Base-by-base conservation (phyloP, 1,284 basidiomycete genomes). In the Sporisorium scitamineum region DNA sequence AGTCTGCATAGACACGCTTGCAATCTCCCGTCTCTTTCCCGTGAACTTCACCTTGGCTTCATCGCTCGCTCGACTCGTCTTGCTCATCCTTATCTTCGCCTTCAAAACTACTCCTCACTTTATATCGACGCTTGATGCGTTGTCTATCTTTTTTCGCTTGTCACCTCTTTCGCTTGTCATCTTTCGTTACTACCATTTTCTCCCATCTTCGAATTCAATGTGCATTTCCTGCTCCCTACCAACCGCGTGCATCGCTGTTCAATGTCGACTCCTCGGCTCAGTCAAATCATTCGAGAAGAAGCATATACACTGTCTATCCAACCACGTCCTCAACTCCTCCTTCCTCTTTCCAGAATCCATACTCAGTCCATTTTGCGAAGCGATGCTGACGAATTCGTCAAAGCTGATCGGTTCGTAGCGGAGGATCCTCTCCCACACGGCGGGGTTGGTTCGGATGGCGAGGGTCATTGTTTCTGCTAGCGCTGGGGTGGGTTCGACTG, bases 331-430 rank as follows among this genome's bases (percentile, higher is more conserved):
- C 48, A 76, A n/a, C 55, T 66, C 62, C 7, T 74, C 72, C 20
- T 75, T 75, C 18, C 55, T 31, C 29, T 64, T 61, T 3, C 53
- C 65, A n/a, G 61, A 50, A 9, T 65, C 60, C 63, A 73, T 69
- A 7, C 8, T 24, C 0, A 76, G 22, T 1, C 61, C 64, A 24
- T 32, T 44, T 5, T 58, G 39, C 0, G 62, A 61, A 3, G 67
- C 66, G n/a, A 73, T 54, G 44, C 69, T 72, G 44, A 76, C 56
- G 2, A 76, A 14, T 31, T 76, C 74, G 42, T 76, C 74, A 26
- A 76, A 76, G 55, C 55, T 61, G 47, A 76, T 67, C 1, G 74
- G 74, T 26, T 76, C 74, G 59, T 60, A 76, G 24, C 70, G 70
- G 3, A 76, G 54, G 16, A 76, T 61, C 1, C 74, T 32, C 7